Percentiles rank a stretch among this genome's conserved stretches.
Conservation (phyloP, 768 basidiomycete genomes). For the Leccinum longicurvipes region DNA sequence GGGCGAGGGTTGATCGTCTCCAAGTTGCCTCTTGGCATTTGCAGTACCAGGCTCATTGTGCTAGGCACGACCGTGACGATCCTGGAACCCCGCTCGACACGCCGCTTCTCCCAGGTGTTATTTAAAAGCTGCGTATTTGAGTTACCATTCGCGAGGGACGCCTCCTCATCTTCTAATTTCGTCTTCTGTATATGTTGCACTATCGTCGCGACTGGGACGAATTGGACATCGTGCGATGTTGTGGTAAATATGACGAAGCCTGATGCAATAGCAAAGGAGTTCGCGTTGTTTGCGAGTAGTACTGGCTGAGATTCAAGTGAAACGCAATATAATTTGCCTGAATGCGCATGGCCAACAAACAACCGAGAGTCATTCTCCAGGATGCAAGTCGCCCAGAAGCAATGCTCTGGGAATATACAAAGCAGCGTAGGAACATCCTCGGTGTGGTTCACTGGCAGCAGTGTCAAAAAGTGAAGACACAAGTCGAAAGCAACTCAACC, state of each 20-base stretch:
- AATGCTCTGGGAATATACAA: constrained; percentile 58
- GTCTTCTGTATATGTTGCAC: constrained; percentile 15
- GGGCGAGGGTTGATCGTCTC: constrained; percentile 95
- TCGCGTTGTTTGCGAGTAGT: constrained; percentile 51
- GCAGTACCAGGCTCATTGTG: constrained; percentile 84
- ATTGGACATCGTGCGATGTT: constrained; percentile 74
- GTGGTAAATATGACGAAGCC: constrained; percentile 85
- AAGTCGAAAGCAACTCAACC: constrained; percentile 30
- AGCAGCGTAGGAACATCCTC: constrained; percentile 23
- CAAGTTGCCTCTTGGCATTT: constrained; percentile 97
- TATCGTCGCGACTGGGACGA: constrained; percentile 45
- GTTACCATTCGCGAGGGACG: constrained; percentile 28
- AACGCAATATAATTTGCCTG: constrained; percentile 62
- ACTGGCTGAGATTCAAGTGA: constrained; percentile 26
- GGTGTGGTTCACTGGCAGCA: constrained; percentile 11
- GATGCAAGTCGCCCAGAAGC: constrained; percentile 41
- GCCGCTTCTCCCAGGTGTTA: constrained; percentile 62
- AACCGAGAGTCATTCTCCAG: constrained; percentile 24
- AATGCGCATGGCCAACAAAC: constrained; percentile 61
- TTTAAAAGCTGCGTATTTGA: constrained; percentile 4
- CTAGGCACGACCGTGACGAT: constrained; percentile 89
- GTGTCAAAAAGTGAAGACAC: constrained; percentile 8
- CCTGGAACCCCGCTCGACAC: constrained; percentile 85
- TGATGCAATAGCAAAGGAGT: constrained; percentile 71
- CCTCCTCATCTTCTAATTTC: constrained; percentile 4